phyloP scores from a whole-genome alignment of 352 stramenopile species.

The Phytophthora tubulina region DNA sequence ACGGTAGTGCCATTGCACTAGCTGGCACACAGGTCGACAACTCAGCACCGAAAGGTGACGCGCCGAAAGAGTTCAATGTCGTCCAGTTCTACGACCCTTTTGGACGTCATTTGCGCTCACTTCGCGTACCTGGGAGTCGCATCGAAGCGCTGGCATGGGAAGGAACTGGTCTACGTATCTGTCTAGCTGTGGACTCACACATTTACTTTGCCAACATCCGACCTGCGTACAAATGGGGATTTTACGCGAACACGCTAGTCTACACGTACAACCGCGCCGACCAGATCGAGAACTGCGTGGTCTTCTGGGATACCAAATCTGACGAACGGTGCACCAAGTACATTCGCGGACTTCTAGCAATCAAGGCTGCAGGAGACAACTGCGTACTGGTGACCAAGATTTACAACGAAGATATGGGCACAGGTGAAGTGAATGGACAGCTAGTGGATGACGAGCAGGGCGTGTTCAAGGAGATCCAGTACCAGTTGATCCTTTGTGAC shows the following conservation, averaged over 20 bases:
- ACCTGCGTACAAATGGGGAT: conserved; percentile 93
- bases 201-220: conserved; percentile 97
- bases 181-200: conserved; percentile 93
- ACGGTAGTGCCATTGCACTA: conserved; percentile 91
- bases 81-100: conserved; percentile 95
- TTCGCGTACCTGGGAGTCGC: conserved; percentile 88
- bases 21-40: conserved; percentile 70
- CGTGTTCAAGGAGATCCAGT: conserved; percentile 76
- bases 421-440: conserved; percentile 33
- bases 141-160: conserved; percentile 94
- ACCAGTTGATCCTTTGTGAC: conserved; percentile 89
- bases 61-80: conserved; percentile 76
- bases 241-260: conserved; percentile 90
- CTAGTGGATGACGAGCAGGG: conserved; percentile 29
- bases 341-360: conserved; percentile 78
- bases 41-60: conserved; percentile 38
- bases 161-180: conserved; percentile 91
- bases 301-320: conserved; percentile 94
- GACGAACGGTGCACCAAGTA: conserved; percentile 90
- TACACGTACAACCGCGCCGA: conserved; percentile 93
- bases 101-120: conserved; percentile 84
- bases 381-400: conserved; percentile 89
- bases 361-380: conserved; percentile 89
- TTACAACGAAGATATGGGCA: conserved; percentile 76
- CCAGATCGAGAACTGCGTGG: conserved; percentile 88